Evolutionary conservation across 2,329 filamentous ascomycete species (phyloP), one percentile per base, ranked within the genome.

Genomic region (Botrytis elliptica): DNA sequence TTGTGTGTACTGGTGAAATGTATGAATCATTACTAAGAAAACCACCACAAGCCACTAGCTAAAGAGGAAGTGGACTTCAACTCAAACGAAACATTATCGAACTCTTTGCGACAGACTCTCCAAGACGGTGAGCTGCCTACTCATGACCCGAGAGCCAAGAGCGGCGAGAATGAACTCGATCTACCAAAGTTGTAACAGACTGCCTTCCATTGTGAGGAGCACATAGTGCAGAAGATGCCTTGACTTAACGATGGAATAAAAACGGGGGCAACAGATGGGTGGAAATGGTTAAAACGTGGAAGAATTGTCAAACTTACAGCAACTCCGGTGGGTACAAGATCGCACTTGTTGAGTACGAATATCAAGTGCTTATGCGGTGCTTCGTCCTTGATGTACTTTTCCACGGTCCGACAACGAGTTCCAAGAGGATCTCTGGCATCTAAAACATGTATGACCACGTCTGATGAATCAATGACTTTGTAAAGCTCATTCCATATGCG

Each of bases 111-210:
- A 94, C 87, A 85, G 85, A 88, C 85, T 78, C 85, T 87, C 93
- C 96, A 98, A 94, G 90, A 98, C 95, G 94, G 93, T 87, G 88
- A 80, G 86, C 87, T 86, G 86, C 92, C 92, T 91, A 88, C 87
- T 89, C 87, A 84, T 84, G 83, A 85, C 87, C 89, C 89, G 85
- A 89, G 88, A 84, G 87, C 87, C 85, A 83, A 85, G 85, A 80
- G 78, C 80, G 80, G 87, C 89, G 91, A 92, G 90, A 87, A 85
- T 76, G 86, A 87, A 87, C 87, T 98, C 86, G 83, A 91, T 99
- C 89, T 98, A 91, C 96, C 96, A 98, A 93, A 90, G 92, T 92
- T 94, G 93, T 99, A 99, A 99, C 96, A 97, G 95, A 93, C 88
- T 85, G 84, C 86, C 89, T 91, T 91, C 92, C 93, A 96, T 90